Evolutionary conservation across 1,284 basidiomycete species (phyloP).

Genomic region (Irpex sp.): DNA sequence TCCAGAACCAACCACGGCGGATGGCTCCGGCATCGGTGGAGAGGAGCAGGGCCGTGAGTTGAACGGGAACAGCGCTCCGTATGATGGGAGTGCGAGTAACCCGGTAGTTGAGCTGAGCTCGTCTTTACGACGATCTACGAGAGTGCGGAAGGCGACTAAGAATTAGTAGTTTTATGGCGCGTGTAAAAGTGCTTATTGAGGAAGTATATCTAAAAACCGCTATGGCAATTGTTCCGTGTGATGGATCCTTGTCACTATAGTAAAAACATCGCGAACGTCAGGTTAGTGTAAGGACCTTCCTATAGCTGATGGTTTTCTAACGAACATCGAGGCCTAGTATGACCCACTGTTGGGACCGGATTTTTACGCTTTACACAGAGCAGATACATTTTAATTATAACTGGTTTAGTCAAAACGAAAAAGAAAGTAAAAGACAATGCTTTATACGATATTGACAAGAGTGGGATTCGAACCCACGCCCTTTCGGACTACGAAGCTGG

Average conservation of each 20-base stretch:
- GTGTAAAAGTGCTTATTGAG: background rate
- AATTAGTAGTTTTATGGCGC: background rate
- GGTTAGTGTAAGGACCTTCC: no score
- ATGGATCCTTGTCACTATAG: no score
- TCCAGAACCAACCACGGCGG: no score
- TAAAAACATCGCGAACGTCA: no score
- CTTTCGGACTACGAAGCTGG: constrained; percentile 27
- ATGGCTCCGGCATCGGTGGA: background rate
- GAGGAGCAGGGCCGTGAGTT: background rate
- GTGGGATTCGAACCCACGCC: constrained; percentile 12
- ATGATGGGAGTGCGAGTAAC: background rate
- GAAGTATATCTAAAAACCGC: background rate
- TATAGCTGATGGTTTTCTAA: no score
- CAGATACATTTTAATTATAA: no score
- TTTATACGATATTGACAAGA: constrained; percentile 16
- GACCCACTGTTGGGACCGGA: no score
- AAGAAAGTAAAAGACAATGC: no score
- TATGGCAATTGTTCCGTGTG: background rate
- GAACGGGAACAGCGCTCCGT: background rate
- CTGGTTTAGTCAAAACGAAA: no score
- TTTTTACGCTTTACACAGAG: no score
- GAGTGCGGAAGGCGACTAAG: background rate
- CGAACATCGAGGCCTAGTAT: no score
- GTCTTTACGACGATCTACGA: background rate
- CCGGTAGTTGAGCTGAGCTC: background rate